Evolutionary conservation across 1,284 basidiomycete genomes (phyloP).

Genomic region (Marasmius oreades): DNA sequence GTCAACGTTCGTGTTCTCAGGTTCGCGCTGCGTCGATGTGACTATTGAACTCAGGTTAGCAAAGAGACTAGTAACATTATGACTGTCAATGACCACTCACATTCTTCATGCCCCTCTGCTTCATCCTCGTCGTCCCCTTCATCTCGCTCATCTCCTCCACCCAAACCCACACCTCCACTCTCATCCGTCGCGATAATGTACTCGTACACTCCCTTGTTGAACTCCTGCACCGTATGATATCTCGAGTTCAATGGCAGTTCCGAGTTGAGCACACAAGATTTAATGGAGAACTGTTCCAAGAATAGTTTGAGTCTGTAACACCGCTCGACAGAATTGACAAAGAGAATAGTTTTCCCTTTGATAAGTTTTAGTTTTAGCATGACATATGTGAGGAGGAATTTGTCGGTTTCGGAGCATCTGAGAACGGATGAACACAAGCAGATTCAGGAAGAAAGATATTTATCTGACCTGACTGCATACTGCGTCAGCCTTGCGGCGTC

Average conservation of each 20-base stretch:
- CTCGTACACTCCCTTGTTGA: constrained; percentile 98
- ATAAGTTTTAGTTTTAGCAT: constrained; percentile 94
- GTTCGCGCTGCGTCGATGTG: constrained; percentile 52
- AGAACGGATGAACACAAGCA: not conserved
- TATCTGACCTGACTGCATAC: constrained; percentile 77
- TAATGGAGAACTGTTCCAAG: constrained; percentile 96
- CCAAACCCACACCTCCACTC: constrained; percentile 46
- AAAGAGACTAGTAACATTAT: constrained; percentile 6
- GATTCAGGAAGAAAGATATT: not conserved
- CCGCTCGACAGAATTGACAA: constrained; percentile 96
- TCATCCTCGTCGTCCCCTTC: constrained; percentile 31
- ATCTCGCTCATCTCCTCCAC: constrained; percentile 37
- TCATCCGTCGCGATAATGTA: constrained; percentile 99
- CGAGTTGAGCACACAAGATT: constrained; percentile 94
- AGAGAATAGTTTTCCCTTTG: constrained; percentile 94
- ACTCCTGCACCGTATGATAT: constrained; percentile 98
- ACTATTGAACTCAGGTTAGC: constrained; percentile 31
- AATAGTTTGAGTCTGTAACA: constrained; percentile 95
- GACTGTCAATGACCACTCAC: constrained; percentile 28
- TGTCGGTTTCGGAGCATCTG: constrained; percentile 90
- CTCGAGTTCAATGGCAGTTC: constrained; percentile 94
- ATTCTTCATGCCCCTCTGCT: constrained; percentile 47
- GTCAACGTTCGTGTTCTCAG: constrained; percentile 14
- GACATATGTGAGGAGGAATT: constrained; percentile 93
- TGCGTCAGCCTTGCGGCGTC: constrained; percentile 80